Base-by-base conservation (phyloP, 1,284 basidiomycete species). In the Trametes polyzona region DNA sequence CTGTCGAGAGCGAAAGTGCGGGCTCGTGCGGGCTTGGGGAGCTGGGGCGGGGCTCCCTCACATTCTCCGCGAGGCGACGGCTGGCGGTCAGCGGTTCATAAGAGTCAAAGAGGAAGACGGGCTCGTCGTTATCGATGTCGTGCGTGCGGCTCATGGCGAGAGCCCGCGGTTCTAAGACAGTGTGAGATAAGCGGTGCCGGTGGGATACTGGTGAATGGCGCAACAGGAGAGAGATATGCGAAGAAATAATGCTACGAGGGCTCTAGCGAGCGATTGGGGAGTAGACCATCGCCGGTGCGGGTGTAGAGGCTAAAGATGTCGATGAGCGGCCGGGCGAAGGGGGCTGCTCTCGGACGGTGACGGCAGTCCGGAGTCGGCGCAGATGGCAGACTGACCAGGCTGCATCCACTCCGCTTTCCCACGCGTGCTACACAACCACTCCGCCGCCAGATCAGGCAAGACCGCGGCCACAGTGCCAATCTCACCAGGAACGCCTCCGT, bases 61-160 rank as follows among this genome's bases (percentile, higher is more conserved):
- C 66, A 63, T 57, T 44, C 35, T 58, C 68, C 70, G 67, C 67
- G 64, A 69, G 70, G 70, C 56, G 57, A 59, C 52, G 53, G 52
- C 50, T 47, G 47, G 47, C 49, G 41, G 64, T 55, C 47, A 65
- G 62, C 54, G 61, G 56, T 57, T 82, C 79, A 74, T 74, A 78
- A 53, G 76, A 68, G 65, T 83, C 81, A 67, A 84, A 81, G 60
- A 77, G 74, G 68, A 82, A 81, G 67, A 83, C 67, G 46, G 76
- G 67, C 60, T 79, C 77, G 56, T 80, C 77, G 77, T 79, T 80
- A 82, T 85, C 81, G 78, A 82, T 80, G 71, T 74, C 73, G 73
- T 74, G 73, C 59, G 62, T 62, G 24, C 48, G 71, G 74, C 74
- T 75, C 80, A 81, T 82, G 74, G 65, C 61, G 65, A 67, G 69